phyloP scores from a whole-genome alignment of 148 eudicot species.

The Gaultheria prostrata region DNA sequence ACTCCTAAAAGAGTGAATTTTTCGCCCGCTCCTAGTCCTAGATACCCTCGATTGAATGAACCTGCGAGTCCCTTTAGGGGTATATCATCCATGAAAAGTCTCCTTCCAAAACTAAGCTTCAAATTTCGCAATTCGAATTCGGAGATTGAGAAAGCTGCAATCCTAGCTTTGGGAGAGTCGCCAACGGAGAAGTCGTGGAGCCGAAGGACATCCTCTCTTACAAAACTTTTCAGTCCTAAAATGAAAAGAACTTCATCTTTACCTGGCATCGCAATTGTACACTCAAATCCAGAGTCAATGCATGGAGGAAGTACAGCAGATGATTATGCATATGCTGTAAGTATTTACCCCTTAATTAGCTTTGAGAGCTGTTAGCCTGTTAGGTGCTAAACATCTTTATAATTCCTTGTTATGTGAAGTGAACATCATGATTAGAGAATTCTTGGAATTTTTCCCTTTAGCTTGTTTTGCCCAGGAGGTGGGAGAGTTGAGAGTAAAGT shows the following conservation, averaged over 20 bases:
- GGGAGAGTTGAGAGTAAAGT: neutral
- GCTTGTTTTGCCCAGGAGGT: neutral
- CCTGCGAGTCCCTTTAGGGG: constrained; percentile 55
- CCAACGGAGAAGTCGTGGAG: constrained; percentile 43
- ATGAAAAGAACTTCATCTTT: constrained; percentile 65
- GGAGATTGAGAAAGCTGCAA: constrained; percentile 70
- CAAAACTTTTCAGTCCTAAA: constrained; percentile 57
- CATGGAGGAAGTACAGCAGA: constrained; percentile 61
- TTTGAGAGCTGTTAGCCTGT: neutral
- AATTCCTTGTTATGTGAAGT: neutral
- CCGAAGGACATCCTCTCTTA: constrained; percentile 58
- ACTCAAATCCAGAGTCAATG: constrained; percentile 85
- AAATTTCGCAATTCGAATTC: constrained; percentile 56
- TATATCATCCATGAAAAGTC: constrained; percentile 59
- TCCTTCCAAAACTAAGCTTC: constrained; percentile 81
- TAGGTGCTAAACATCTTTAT: neutral
- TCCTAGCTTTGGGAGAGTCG: constrained; percentile 62
- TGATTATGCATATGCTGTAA: constrained; percentile 29
- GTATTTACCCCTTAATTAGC: constrained; percentile 19
- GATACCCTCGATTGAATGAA: constrained; percentile 28
- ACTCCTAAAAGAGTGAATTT: constrained; percentile 72
- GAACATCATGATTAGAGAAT: neutral
- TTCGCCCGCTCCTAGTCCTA: constrained; percentile 71
- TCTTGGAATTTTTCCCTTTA: neutral
- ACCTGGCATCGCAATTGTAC: constrained; percentile 70